Percentiles rank a stretch among this genome's conserved stretches.
These are phyloP conservation scores for Salvia splendens DNA, from an alignment of 257 asterid genomes.

Conservation along the genomic window DNA sequence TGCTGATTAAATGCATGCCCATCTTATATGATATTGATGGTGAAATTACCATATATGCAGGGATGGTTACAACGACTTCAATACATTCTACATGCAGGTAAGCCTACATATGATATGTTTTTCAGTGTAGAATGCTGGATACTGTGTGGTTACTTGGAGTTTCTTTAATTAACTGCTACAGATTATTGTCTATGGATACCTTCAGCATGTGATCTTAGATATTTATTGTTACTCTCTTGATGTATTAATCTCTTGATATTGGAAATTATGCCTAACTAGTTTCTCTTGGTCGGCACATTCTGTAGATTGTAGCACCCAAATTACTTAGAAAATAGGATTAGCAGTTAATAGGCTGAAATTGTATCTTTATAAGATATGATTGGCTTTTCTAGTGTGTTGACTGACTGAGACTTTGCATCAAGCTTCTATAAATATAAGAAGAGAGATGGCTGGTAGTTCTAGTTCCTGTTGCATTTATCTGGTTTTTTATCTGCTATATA, in stretches of 20 bases:
- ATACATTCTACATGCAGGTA: constrained; percentile 99
- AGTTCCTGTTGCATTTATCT: not conserved
- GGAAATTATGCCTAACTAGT: constrained; percentile 5
- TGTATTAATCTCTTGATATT: constrained; percentile 9
- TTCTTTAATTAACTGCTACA: constrained; percentile 27
- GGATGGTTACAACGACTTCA: constrained; percentile 99
- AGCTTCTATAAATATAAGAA: constrained; percentile 5
- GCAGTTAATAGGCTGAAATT: constrained; percentile 15
- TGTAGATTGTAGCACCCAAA: constrained; percentile 5
- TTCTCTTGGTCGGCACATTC: not conserved
- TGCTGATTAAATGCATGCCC: not conserved
- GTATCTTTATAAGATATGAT: not conserved
- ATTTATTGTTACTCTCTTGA: constrained; percentile 9
- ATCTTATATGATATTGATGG: constrained; percentile 34
- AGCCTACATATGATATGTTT: constrained; percentile 41
- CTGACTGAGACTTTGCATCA: constrained; percentile 1
- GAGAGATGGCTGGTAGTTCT: constrained; percentile 15
- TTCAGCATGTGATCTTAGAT: constrained; percentile 2
- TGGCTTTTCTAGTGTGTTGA: not conserved
- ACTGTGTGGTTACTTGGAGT: constrained; percentile 24
- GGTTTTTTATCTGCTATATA: constrained; percentile 8
- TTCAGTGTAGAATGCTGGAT: constrained; percentile 24
- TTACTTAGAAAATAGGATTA: not conserved
- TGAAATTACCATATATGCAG: constrained; percentile 60
- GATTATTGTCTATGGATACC: constrained; percentile 18